phyloP scores from a whole-genome alignment of 1,284 basidiomycete genomes.

The Ceratobasidium sp. region DNA sequence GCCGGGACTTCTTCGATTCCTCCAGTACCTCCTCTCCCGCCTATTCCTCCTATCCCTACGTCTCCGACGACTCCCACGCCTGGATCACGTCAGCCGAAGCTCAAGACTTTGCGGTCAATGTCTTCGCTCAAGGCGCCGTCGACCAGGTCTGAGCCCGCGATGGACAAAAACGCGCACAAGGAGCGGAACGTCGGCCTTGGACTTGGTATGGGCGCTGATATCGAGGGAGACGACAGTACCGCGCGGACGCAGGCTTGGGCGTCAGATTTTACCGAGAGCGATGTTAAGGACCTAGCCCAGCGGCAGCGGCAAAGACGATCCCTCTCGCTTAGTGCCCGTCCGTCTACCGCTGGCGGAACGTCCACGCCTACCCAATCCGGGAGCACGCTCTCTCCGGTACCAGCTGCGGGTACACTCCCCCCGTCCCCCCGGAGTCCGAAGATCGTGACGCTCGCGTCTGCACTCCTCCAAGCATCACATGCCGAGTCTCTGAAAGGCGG shows the following conservation, averaged over 20 bases:
- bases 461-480: constrained; percentile 92
- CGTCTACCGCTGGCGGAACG: background rate
- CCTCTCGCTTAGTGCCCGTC: constrained; percentile 23
- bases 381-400: background rate
- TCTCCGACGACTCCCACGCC: background rate
- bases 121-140: constrained; percentile 63
- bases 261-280: constrained; percentile 24
- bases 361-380: background rate
- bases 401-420: constrained; percentile 8
- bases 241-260: constrained; percentile 40
- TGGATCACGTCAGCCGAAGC: constrained; percentile 58
- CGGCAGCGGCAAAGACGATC: constrained; percentile 13
- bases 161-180: background rate
- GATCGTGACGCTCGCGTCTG: constrained; percentile 59
- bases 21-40: background rate
- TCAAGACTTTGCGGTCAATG: constrained; percentile 81
- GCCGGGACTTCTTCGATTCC: background rate
- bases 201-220: constrained; percentile 40
- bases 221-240: constrained; percentile 18
- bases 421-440: constrained; percentile 33
- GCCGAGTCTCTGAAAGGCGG: constrained; percentile 92
- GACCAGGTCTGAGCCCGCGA: constrained; percentile 27
- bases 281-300: background rate
- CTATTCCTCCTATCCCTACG: constrained; percentile 21
- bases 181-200: constrained; percentile 35